A percentile compares a stretch with the other conserved stretches of the same genome.
These are phyloP conservation scores for Lecanosticta acicola DNA, from an alignment of 2,329 filamentous ascomycete species.

Conservation along the genomic window DNA sequence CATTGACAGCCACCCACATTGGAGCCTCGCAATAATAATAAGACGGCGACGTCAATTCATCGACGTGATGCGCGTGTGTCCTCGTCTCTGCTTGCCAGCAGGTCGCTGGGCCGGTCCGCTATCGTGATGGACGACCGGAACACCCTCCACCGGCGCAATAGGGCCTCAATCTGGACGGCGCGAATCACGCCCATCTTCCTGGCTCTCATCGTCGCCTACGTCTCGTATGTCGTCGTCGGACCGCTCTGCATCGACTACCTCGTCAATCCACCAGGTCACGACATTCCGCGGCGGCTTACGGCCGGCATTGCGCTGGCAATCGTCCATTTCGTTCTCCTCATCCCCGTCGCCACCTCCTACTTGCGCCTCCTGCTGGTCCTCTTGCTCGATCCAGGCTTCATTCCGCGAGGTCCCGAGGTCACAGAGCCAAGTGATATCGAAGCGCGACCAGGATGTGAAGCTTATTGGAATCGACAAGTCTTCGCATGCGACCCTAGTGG, in stretches of 20 bases:
- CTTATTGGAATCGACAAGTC: constrained; percentile 74
- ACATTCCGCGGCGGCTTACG: constrained; percentile 40
- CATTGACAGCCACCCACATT: no score
- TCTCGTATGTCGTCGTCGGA: constrained; percentile 27
- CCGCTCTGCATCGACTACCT: constrained; percentile 63
- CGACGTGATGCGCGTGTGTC: no score
- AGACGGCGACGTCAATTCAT: no score
- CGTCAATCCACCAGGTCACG: constrained; percentile 42
- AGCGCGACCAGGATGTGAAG: constrained; percentile 62
- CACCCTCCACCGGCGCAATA: constrained; percentile 8
- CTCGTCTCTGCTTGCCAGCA: no score
- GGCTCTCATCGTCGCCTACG: constrained; percentile 27
- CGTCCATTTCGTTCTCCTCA: constrained; percentile 66
- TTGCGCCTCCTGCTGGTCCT: constrained; percentile 65
- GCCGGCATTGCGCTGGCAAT: constrained; percentile 65
- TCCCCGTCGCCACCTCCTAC: constrained; percentile 63
- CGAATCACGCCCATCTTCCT: constrained; percentile 28
- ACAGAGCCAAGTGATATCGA: constrained; percentile 13
- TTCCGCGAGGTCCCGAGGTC: constrained; percentile 54
- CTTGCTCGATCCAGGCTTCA: constrained; percentile 64
- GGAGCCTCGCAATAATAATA: no score
- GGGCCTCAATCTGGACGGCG: constrained; percentile 23
- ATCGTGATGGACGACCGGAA: neutral
- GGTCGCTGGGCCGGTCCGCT: neutral
- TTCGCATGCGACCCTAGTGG: constrained; percentile 82